Conservation (phyloP, 768 basidiomycete genomes). For the Lactifluus hygrophoroides region DNA sequence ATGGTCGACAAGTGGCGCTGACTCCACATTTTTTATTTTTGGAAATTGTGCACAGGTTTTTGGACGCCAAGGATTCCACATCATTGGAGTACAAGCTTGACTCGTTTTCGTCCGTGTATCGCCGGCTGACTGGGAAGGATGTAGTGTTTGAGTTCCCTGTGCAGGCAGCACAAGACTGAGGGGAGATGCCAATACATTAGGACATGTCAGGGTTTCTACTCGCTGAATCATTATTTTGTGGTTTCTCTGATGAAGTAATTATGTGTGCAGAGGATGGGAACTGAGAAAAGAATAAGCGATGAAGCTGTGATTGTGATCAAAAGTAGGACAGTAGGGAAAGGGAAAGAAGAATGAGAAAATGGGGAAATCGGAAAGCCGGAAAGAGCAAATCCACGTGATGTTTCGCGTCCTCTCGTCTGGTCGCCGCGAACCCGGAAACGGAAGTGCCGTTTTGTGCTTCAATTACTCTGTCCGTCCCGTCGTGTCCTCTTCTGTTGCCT, state of each 20-base stretch:
- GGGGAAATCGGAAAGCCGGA: no score
- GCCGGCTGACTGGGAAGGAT: constrained; percentile 92
- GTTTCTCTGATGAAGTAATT: neutral
- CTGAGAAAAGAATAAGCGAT: no score
- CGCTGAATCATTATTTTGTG: neutral
- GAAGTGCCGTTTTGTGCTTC: constrained; percentile 15
- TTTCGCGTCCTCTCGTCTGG: neutral
- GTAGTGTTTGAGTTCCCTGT: constrained; percentile 91
- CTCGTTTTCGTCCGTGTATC: constrained; percentile 97
- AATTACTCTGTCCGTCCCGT: constrained; percentile 27
- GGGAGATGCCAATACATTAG: constrained; percentile 20
- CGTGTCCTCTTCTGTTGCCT: constrained; percentile 27
- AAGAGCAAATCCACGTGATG: neutral
- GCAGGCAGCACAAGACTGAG: constrained; percentile 53
- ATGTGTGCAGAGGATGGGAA: no score
- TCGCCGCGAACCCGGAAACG: neutral
- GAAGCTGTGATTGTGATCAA: no score
- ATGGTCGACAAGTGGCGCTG: neutral
- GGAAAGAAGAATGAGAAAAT: neutral
- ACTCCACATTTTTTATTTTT: neutral
- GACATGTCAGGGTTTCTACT: neutral
- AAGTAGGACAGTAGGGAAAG: no score
- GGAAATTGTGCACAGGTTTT: constrained; percentile 49
- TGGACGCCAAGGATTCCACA: constrained; percentile 96
- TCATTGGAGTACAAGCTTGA: constrained; percentile 99